Conservation (phyloP, 179 eudicot species). For the Heliamphora pulchella region DNA sequence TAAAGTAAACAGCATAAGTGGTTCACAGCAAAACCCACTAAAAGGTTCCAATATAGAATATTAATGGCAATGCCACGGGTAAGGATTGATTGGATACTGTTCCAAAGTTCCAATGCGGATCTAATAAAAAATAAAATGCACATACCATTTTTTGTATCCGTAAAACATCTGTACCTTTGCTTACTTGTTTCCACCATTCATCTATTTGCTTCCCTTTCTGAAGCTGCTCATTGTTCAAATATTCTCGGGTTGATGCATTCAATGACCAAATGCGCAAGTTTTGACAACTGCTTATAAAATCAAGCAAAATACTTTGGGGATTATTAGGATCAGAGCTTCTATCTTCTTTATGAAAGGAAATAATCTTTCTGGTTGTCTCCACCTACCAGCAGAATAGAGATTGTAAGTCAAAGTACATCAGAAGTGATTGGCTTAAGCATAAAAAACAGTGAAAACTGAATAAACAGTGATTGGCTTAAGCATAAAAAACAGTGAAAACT, state of each 20-base stretch:
- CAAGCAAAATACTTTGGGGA: conserved; percentile 80
- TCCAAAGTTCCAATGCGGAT: not conserved
- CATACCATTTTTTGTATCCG: too few relatives aligned
- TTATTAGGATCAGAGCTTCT: conserved; percentile 67
- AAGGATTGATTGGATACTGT: too few relatives aligned
- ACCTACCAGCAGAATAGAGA: conserved; percentile 35
- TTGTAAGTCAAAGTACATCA: not conserved
- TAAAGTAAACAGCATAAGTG: not conserved
- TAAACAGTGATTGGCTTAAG: not conserved
- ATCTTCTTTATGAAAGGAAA: conserved; percentile 85
- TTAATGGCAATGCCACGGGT: too few relatives aligned
- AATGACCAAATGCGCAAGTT: conserved; percentile 86
- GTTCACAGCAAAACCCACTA: not conserved
- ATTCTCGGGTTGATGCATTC: conserved; percentile 65
- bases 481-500: not conserved
- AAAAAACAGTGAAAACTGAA: not conserved
- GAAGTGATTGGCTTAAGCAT: not conserved
- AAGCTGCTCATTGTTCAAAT: conserved; percentile 75
- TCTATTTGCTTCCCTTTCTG: conserved; percentile 97
- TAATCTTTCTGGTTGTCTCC: conserved; percentile 72
- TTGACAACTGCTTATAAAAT: conserved; percentile 90
- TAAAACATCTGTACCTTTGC: conserved; percentile 51
- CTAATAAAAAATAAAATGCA: not conserved
- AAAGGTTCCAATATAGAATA: too few relatives aligned
- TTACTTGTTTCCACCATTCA: conserved; percentile 98